Conservation (phyloP, 805 yeast species). For the Dipodascus albidus region DNA sequence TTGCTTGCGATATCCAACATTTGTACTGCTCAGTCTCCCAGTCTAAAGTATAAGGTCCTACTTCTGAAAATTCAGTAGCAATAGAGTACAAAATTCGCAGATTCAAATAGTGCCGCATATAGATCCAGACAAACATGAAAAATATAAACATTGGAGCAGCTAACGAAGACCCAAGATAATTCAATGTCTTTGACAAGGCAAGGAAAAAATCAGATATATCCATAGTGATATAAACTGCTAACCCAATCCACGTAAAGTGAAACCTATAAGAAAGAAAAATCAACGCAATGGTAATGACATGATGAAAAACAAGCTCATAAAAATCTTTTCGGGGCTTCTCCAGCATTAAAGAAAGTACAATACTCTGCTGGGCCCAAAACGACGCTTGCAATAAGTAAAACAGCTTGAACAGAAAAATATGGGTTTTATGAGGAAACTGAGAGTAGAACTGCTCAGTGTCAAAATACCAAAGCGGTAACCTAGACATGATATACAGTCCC, state of each 20-base stretch:
- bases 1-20: constrained; percentile 90
- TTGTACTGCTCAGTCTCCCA: constrained; percentile 91
- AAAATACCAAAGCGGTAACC: constrained; percentile 81
- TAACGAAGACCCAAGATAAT: constrained; percentile 61
- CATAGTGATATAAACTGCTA: constrained; percentile 87
- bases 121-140: constrained; percentile 70
- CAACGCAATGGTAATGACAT: constrained; percentile 77
- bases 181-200: constrained; percentile 73
- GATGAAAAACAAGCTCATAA: constrained; percentile 85
- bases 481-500: constrained; percentile 81
- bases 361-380: constrained; percentile 94
- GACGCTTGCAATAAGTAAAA: constrained; percentile 90
- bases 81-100: constrained; percentile 47
- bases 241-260: constrained; percentile 94
- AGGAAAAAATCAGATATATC: constrained; percentile 88
- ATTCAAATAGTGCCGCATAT: constrained; percentile 80
- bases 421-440: constrained; percentile 72
- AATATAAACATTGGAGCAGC: constrained; percentile 56
- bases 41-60: constrained; percentile 70
- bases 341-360: constrained; percentile 67
- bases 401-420: constrained; percentile 57
- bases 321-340: constrained; percentile 95
- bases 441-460: constrained; percentile 72
- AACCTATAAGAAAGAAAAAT: constrained; percentile 83
- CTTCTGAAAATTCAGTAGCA: constrained; percentile 73